A percentile compares a stretch with the other conserved stretches of the same genome.
phyloP scores from a whole-genome alignment of 768 basidiomycete species.

The Termitomyces sp. region DNA sequence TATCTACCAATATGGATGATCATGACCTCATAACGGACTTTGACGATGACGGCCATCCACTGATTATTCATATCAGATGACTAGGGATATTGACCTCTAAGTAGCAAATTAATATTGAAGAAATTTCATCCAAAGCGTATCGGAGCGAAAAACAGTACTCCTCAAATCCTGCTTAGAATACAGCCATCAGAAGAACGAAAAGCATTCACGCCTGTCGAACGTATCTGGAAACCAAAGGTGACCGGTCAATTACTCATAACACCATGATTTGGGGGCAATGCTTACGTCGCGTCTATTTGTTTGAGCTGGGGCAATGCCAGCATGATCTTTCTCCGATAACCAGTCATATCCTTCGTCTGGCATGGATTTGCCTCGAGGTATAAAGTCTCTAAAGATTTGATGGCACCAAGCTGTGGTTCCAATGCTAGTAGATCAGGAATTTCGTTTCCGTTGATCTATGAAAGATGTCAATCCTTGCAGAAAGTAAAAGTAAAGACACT shows the following conservation, averaged over 20 bases:
- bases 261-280: not conserved
- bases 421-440: conserved; percentile 69
- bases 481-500: conserved; percentile 23
- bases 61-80: not conserved
- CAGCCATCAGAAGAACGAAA: not conserved
- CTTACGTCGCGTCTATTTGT: conserved; percentile 96
- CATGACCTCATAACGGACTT: too few relatives aligned
- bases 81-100: not conserved
- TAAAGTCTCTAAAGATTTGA: conserved; percentile 72
- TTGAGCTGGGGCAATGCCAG: conserved; percentile 82
- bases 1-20: too few relatives aligned
- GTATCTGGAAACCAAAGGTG: conserved; percentile 7
- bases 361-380: conserved; percentile 97
- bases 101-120: not conserved
- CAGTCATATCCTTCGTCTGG: conserved; percentile 69
- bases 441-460: conserved; percentile 83
- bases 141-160: not conserved
- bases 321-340: conserved; percentile 87
- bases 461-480: not conserved
- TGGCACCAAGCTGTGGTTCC: conserved; percentile 58
- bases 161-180: not conserved
- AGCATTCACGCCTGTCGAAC: conserved; percentile 5
- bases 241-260: not conserved
- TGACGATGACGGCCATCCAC: not conserved
- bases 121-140: not conserved